These are phyloP conservation scores for Cinchona pubescens DNA, from an alignment of 257 asterid genomes.

Conservation along the genomic window DNA sequence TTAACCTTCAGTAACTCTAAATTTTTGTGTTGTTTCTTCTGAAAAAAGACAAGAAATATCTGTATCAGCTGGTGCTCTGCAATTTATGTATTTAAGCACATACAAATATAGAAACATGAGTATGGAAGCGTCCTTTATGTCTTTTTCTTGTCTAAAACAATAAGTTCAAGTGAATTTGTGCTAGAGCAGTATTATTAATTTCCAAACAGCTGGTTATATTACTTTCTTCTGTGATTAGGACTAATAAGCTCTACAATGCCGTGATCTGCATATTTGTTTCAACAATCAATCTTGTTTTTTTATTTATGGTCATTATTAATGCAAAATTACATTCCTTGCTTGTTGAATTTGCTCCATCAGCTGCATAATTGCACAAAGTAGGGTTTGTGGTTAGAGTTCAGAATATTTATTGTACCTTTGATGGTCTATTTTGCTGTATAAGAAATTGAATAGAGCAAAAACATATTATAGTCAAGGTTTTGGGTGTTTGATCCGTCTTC, in stretches of 20 bases:
- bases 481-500: background rate
- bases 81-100: background rate
- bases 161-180: background rate
- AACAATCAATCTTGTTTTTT: background rate
- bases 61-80: background rate
- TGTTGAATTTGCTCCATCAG: background rate
- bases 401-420: background rate
- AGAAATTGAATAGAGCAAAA: background rate
- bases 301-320: background rate
- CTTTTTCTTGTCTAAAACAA: background rate
- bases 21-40: background rate
- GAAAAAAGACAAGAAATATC: background rate
- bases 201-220: background rate
- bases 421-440: background rate
- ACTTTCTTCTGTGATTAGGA: background rate
- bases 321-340: background rate
- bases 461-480: background rate
- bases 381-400: background rate
- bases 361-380: too few species aligned
- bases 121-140: background rate
- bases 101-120: background rate
- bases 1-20: slow-evolving; percentile 11
- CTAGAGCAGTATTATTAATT: background rate
- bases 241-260: background rate
- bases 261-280: background rate